Base-by-base conservation (phyloP, 495 filamentous ascomycete genomes). In the Daldinia loculata region DNA sequence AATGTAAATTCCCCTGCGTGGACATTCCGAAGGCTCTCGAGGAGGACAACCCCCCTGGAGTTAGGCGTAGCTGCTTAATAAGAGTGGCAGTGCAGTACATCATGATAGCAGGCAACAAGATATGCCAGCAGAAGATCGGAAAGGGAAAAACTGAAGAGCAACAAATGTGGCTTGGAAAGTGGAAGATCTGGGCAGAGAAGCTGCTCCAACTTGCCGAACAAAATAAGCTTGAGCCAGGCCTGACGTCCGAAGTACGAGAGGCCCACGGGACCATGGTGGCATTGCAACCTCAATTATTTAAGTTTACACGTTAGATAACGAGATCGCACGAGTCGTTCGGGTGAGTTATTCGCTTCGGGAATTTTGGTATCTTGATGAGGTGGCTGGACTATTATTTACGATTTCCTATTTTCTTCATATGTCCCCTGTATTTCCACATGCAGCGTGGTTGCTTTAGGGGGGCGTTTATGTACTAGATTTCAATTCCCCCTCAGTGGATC, bases 1-100 rank as follows among this genome's bases (percentile, higher is more conserved):
- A 6, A 19, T 45, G 38, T 15, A 45, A 30, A 39, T 43, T 43
- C 22, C 56, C 56, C 8, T 27, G 36, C 34, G 22, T 45, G 22
- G 56, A 60, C n/a, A 60, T 60, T 24, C 34, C 56, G 24, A 60
- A 60, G 5, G 56, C 36, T 4, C 36, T 60, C 36, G 56, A 60
- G 17, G 56, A 45, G 38, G 56, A 60, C 2, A 27, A 8, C 6
- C 56, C 38, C 7, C 36, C 36, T 6, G 56, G 56, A 2, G 19
- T 45, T 9, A 60, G 34, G 24, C 36, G 56, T 12, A 60, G 12
- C 22, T 43, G 56, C 39, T 14, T 60, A 38, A 60, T 60, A 45
- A 43, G 56, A 11, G 56, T 60, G 36, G 56, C 56, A 4, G 56
- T 43, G 56, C 56, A 60, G 29, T 60, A 60, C 24, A 30, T 60